phyloP scores from a whole-genome alignment of 148 eudicot genomes.

The Selenicereus undatus region DNA sequence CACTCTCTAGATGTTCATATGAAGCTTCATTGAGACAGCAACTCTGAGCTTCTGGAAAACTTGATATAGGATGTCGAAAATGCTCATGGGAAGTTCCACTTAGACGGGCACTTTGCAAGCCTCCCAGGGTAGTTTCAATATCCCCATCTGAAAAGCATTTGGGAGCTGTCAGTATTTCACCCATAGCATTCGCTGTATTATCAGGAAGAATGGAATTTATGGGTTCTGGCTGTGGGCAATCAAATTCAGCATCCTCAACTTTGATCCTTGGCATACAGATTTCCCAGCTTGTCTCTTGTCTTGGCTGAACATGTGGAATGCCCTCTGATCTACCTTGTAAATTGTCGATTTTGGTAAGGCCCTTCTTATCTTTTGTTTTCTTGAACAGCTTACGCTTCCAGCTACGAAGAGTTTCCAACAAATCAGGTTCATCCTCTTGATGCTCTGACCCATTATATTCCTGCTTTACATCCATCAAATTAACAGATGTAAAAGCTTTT shows the following conservation, averaged over 20 bases:
- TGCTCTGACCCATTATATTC: constrained; percentile 25
- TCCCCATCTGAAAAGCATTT: constrained; percentile 12
- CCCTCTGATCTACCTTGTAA: constrained; percentile 23
- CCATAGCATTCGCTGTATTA: background rate
- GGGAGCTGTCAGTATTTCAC: constrained; percentile 1
- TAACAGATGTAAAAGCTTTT: constrained; percentile 26
- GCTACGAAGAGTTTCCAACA: constrained; percentile 51
- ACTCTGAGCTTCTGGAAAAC: constrained; percentile 16
- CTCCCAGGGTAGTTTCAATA: background rate
- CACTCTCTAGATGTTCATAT: constrained; percentile 31
- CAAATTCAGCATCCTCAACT: constrained; percentile 35
- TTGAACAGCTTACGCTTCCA: constrained; percentile 48
- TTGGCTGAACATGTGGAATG: constrained; percentile 24
- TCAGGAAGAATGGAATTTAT: constrained; percentile 9
- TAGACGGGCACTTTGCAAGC: background rate
- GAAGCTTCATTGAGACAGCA: constrained; percentile 44
- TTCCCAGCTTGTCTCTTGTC: constrained; percentile 18
- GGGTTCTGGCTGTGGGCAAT: constrained; percentile 15
- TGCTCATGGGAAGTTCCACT: background rate
- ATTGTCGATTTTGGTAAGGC: constrained; percentile 11
- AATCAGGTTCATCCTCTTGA: constrained; percentile 52
- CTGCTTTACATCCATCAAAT: constrained; percentile 28
- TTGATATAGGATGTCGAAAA: constrained; percentile 11
- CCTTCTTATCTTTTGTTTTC: constrained; percentile 37
- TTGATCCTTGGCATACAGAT: constrained; percentile 24